Evolutionary conservation across 176 grass and related monocot species (phyloP).

Genomic region (Hordeum vulgare): DNA sequence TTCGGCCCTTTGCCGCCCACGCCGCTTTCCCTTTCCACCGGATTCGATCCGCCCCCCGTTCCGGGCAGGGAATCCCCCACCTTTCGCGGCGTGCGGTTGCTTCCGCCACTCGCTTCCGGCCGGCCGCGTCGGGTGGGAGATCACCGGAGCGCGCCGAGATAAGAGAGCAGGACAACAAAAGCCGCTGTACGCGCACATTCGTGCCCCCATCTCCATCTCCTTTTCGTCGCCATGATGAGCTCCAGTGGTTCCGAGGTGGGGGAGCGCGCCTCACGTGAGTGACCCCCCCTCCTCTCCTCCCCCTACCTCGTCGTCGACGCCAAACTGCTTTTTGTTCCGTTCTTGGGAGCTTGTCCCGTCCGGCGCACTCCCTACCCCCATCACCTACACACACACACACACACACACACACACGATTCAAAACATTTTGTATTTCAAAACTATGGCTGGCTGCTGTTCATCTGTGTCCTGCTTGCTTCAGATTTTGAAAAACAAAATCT

Average conservation of each 20-base stretch:
- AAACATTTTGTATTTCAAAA: too few species aligned
- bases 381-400: too few species aligned
- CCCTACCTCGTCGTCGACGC: not conserved
- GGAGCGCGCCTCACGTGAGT: conserved; percentile 36
- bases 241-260: not conserved
- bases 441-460: too few species aligned
- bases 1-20: not conserved
- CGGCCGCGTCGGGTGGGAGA: not conserved
- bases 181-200: not conserved
- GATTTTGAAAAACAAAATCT: not conserved
- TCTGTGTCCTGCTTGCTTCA: not conserved
- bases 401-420: too few species aligned
- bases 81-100: conserved; percentile 20
- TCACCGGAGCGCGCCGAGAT: not conserved
- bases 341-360: conserved; percentile 16
- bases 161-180: not conserved
- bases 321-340: conserved; percentile 22
- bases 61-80: conserved; percentile 19
- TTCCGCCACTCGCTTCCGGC: not conserved
- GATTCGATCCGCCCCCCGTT: conserved; percentile 6
- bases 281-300: not conserved
- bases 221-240: conserved; percentile 24
- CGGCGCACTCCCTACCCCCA: not conserved
- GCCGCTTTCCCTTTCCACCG: conserved; percentile 25
- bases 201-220: not conserved